Percentiles rank a stretch among this genome's conserved stretches.
phyloP scores from a whole-genome alignment of 495 filamentous ascomycete species.

The Lophiostoma macrostomum region DNA sequence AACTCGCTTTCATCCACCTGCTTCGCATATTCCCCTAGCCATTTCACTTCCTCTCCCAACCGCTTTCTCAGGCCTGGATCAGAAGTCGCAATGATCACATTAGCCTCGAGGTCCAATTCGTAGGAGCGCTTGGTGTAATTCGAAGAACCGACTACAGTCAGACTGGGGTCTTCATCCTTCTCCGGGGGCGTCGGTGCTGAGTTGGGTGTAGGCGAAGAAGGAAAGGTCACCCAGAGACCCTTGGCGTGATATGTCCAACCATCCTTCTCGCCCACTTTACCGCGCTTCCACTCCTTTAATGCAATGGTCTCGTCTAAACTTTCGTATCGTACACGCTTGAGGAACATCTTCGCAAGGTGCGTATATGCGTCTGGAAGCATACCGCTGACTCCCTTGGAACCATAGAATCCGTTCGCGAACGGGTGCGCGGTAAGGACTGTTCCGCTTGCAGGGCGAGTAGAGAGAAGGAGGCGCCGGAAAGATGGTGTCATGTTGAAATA shows the following conservation, averaged over 20 bases:
- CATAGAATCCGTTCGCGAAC: slow-evolving; percentile 92
- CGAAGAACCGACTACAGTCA: slow-evolving; percentile 82
- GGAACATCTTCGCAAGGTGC: slow-evolving; percentile 75
- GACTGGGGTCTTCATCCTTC: slow-evolving; percentile 55
- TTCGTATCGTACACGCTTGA: slow-evolving; percentile 62
- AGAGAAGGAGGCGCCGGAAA: slow-evolving; percentile 72
- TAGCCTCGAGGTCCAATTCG: slow-evolving; percentile 83
- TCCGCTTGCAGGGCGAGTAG: slow-evolving; percentile 61
- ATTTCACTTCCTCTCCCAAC: slow-evolving; percentile 72
- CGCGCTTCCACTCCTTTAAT: slow-evolving; percentile 84
- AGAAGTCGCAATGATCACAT: slow-evolving; percentile 76
- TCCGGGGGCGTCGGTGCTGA: slow-evolving; percentile 22
- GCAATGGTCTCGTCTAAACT: slow-evolving; percentile 60
- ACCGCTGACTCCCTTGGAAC: slow-evolving; percentile 80
- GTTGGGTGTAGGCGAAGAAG: slow-evolving; percentile 5
- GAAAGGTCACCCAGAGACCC: slow-evolving; percentile 84
- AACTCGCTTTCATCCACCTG: slow-evolving; percentile 71
- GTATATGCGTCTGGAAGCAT: slow-evolving; percentile 92
- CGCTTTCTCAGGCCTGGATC: slow-evolving; percentile 69
- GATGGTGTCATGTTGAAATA: slow-evolving; percentile 95
- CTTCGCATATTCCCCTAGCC: slow-evolving; percentile 70
- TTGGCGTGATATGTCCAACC: slow-evolving; percentile 99
- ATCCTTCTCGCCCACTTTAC: slow-evolving; percentile 70
- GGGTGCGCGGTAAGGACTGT: slow-evolving; percentile 93
- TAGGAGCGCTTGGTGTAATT: slow-evolving; percentile 97